phyloP scores from a whole-genome alignment of 345 rosid genomes.

The Theobroma cacao region DNA sequence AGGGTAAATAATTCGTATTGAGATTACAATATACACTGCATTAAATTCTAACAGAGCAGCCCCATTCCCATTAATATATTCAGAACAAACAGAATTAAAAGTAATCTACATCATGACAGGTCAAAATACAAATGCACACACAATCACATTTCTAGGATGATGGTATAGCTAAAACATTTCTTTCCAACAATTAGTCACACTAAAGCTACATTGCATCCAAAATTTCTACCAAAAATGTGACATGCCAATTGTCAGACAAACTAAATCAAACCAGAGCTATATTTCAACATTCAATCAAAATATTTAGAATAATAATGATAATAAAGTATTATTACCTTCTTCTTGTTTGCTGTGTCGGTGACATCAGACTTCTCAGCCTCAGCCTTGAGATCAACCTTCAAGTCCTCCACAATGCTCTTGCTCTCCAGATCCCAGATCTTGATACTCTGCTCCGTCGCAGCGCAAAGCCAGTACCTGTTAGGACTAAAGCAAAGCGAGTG shows the following conservation, averaged over 20 bases:
- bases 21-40: neutral
- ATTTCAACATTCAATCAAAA: neutral
- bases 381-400: conserved; percentile 93
- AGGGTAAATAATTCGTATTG: neutral
- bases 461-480: conserved; percentile 97
- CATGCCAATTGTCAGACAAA: neutral
- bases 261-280: neutral
- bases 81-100: neutral
- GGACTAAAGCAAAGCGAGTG: conserved; percentile 91
- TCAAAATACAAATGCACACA: neutral
- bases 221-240: neutral
- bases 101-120: neutral
- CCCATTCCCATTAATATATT: neutral
- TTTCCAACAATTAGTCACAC: neutral
- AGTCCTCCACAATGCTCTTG: conserved; percentile 89
- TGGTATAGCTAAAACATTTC: neutral
- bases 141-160: neutral
- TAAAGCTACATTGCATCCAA: neutral
- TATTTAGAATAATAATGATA: neutral
- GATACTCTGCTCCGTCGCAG: conserved; percentile 89
- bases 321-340: conserved; percentile 50
- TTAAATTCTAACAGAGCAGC: neutral
- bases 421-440: conserved; percentile 99
- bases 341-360: conserved; percentile 44
- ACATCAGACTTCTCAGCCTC: conserved; percentile 88